phyloP scores from a whole-genome alignment of 371 early-diverging fungal species.

The Lichtheimia ramosa region DNA sequence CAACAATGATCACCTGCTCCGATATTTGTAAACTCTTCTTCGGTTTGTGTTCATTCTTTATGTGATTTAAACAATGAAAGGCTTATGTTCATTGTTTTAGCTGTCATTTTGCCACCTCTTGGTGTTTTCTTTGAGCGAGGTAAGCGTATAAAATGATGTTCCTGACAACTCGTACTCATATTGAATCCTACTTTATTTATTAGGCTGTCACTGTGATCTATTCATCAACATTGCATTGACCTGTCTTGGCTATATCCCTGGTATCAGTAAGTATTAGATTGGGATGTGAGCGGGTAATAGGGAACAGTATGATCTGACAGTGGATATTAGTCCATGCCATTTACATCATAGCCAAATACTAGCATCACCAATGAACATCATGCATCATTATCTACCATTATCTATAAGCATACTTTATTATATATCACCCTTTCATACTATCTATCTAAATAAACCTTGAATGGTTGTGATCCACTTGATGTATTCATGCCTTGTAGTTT shows the following conservation, averaged over 20 bases:
- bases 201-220: conserved; percentile 68
- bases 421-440: too few relatives aligned
- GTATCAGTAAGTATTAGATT: conserved; percentile 48
- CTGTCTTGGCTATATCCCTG: conserved; percentile 79
- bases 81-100: conserved; percentile 22
- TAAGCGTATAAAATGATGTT: neutral
- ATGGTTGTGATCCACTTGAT: too few relatives aligned
- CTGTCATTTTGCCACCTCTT: conserved; percentile 67
- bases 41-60: conserved; percentile 18
- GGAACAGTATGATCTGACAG: neutral
- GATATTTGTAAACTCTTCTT: conserved; percentile 45
- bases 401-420: too few relatives aligned
- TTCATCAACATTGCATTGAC: conserved; percentile 80
- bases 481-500: too few relatives aligned
- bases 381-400: too few relatives aligned
- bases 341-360: conserved; percentile 25
- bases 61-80: neutral
- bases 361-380: neutral
- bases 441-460: too few relatives aligned
- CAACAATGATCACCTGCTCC: conserved; percentile 42
- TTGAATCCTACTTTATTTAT: neutral
- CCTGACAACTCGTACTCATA: neutral
- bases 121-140: conserved; percentile 67
- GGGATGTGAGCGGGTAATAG: neutral
- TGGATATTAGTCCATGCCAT: conserved; percentile 13